Conservation (phyloP, 2,329 filamentous ascomycete genomes). For the Pseudogymnoascus sp. region DNA sequence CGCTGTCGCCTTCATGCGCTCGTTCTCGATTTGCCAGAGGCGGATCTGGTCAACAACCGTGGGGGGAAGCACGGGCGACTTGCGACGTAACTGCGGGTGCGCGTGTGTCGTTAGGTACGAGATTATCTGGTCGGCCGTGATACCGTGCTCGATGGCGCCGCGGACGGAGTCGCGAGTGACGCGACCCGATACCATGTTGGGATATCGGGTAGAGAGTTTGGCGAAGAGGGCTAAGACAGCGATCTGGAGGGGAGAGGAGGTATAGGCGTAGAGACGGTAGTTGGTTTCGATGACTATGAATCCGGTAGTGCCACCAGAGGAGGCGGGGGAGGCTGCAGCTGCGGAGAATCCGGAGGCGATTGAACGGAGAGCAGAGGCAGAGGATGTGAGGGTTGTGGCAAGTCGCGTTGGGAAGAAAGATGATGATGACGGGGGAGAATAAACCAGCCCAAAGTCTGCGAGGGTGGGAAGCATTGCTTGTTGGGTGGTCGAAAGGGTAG, state of each 20-base stretch:
- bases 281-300: slow-evolving; percentile 97
- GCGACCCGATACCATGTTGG: slow-evolving; percentile 87
- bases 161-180: slow-evolving; percentile 84
- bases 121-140: slow-evolving; percentile 92
- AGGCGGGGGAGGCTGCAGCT: slow-evolving; percentile 35
- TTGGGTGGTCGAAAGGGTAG: slow-evolving; percentile 72
- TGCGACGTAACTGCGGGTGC: slow-evolving; percentile 79
- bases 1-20: slow-evolving; percentile 75
- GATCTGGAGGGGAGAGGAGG: slow-evolving; percentile 86
- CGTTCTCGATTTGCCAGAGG: slow-evolving; percentile 94
- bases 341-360: slow-evolving; percentile 62
- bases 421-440: slow-evolving; percentile 53
- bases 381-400: slow-evolving; percentile 82
- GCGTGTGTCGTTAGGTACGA: slow-evolving; percentile 86
- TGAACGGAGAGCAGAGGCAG: slow-evolving; percentile 60
- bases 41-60: slow-evolving; percentile 97
- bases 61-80: slow-evolving; percentile 70
- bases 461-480: slow-evolving; percentile 84
- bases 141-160: slow-evolving; percentile 78
- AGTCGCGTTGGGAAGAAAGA: slow-evolving; percentile 86
- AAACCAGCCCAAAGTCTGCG: slow-evolving; percentile 87
- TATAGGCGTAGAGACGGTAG: slow-evolving; percentile 96
- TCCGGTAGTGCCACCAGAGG: slow-evolving; percentile 47
- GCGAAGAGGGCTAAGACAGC: slow-evolving; percentile 87
- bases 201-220: slow-evolving; percentile 81